Evolutionary conservation across 129 eudicot species (phyloP).

Genomic region (Centella asiatica): DNA sequence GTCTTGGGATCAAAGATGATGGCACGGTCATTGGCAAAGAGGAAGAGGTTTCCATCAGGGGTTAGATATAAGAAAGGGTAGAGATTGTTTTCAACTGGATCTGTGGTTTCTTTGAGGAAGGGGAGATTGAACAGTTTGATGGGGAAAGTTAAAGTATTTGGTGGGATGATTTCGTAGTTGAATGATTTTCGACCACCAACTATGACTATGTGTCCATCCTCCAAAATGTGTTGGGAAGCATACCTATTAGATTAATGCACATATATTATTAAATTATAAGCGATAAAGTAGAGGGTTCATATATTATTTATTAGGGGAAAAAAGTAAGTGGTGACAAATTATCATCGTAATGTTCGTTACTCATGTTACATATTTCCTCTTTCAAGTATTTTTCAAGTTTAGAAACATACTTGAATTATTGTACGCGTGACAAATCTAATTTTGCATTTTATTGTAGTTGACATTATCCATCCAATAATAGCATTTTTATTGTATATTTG

Average conservation of each 20-base stretch:
- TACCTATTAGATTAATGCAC: conserved; percentile 32
- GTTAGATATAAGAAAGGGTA: conserved; percentile 59
- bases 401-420: no score
- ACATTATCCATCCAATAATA: no score
- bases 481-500: no score
- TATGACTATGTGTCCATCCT: conserved; percentile 42
- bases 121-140: conserved; percentile 31
- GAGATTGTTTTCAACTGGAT: conserved; percentile 51
- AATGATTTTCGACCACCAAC: conserved; percentile 61
- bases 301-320: no score
- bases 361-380: no score
- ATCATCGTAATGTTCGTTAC: no score
- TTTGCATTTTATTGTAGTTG: no score
- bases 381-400: no score
- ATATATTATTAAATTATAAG: background rate
- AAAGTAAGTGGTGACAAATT: no score
- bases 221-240: conserved; percentile 45
- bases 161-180: conserved; percentile 54
- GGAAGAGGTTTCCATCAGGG: conserved; percentile 67
- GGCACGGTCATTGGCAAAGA: conserved; percentile 65
- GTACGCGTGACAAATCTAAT: no score
- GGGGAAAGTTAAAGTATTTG: conserved; percentile 25
- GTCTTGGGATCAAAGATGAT: conserved; percentile 37
- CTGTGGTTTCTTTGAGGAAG: conserved; percentile 47
- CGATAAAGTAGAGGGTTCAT: background rate